phyloP scores from a whole-genome alignment of 1,284 basidiomycete species.

The Caloboletus firmus region DNA sequence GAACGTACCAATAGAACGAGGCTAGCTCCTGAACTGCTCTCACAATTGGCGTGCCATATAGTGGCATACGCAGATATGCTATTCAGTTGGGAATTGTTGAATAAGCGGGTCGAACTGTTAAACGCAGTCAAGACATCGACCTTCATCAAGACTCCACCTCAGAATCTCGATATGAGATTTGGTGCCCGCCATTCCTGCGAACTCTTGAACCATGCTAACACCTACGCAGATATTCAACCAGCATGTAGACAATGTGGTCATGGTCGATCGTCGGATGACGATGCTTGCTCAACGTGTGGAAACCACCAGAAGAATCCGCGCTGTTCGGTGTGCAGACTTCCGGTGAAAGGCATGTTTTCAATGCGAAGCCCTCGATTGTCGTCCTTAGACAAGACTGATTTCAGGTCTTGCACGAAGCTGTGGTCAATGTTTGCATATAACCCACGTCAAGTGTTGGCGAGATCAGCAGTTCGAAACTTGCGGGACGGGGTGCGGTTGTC shows the following conservation, averaged over 20 bases:
- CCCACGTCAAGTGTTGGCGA: conserved; percentile 66
- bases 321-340: conserved; percentile 76
- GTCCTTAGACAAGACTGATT: neutral
- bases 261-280: conserved; percentile 36
- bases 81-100: conserved; percentile 65
- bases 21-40: conserved; percentile 27
- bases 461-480: conserved; percentile 49
- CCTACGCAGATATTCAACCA: conserved; percentile 34
- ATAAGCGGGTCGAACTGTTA: conserved; percentile 68
- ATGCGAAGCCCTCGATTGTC: neutral
- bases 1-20: conserved; percentile 7
- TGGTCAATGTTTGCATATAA: conserved; percentile 62
- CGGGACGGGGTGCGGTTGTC: conserved; percentile 64
- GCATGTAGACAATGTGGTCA: conserved; percentile 40
- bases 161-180: conserved; percentile 36
- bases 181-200: conserved; percentile 28
- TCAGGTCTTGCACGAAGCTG: conserved; percentile 72
- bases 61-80: conserved; percentile 73
- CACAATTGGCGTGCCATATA: conserved; percentile 60
- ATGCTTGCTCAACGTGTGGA: conserved; percentile 52
- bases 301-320: conserved; percentile 45
- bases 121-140: conserved; percentile 51
- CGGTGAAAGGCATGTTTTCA: conserved; percentile 64
- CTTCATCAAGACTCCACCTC: conserved; percentile 24
- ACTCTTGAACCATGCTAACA: conserved; percentile 5